Evolutionary conservation across 805 yeast species (phyloP), one percentile per base, ranked within the genome.

Genomic region (Metschnikowia shivogae): DNA sequence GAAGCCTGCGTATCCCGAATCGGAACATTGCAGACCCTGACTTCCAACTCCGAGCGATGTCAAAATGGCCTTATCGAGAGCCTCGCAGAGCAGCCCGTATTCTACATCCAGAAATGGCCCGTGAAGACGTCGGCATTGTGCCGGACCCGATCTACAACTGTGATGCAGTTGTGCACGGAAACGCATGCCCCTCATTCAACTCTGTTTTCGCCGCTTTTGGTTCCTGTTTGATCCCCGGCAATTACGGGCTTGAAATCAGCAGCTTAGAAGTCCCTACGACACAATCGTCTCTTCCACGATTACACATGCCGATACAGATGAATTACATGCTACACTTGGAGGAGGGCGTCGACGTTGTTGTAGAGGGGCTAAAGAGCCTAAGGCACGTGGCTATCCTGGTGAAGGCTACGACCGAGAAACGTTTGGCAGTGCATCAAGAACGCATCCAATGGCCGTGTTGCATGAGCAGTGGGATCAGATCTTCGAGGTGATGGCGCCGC

Each of bases 401-500:
- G 7, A 45, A 44, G 1, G 80, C 2, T 56, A 59, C 47, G 65
- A 46, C 0, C 67, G 86, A 54, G 58, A 63, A 13, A 54, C 65
- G 3, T 78, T 80, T 62, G 89, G 89, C 3, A 87, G 60, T 76
- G 87, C 39, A 84, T 86, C 46, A 73, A 72, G 56, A 75, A 70
- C 44, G 72, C 66, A 12, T 59, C 69, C n/a, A 55, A 64, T 22
- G 78, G 76, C 2, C 53, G 58, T 11, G 61, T 75, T 32, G 72
- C 81, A 2, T 82, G 78, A 59, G 68, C 82, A 33, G 95, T 79
- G 9, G 95, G 95, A 1, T 78, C 86, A 44, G 95, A 86, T 53
- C 75, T 72, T n/a, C 72, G 95, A 43, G 95, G 90, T n/a, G 95
- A 86, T 61, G 95, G 95, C 6, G 84, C 85, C 2, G 82, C 92